Base-by-base conservation (phyloP, 140 eudicot species). In the Artemisia princeps region DNA sequence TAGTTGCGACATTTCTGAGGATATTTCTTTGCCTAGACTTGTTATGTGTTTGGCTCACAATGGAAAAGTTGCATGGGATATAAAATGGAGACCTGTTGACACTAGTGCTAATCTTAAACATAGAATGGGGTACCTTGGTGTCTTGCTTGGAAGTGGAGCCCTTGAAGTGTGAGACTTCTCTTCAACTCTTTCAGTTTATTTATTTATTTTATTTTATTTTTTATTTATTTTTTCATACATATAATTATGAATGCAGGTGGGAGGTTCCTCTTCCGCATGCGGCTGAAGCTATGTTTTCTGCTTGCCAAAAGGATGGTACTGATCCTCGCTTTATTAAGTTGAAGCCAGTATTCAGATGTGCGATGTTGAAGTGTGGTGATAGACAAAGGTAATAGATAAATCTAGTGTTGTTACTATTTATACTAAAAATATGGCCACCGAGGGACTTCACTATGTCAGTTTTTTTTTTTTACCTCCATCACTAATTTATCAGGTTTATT, bases 31-130 rank as follows among this genome's bases (percentile, higher is more conserved):
- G 71, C 99, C 99, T 74, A 82, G 95, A 81, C 84, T 83, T 77
- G 76, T 94, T 67, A 62, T 88, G 71, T 85, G 99, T 60, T 72
- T 94, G 73, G 99, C 90, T 71, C 99, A 94, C 75, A 83, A 88
- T 72, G 99, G 99, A 51, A 88, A 86, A 78, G 95, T 94, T 67
- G 96, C 90, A 10, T 88, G 99, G 99, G 99, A 88, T 86, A 82
- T 84, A 60, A 94, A 94, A 70, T 94, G 99, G 99, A 73, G 81
- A 56, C 99, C 99, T 6, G 62, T 28, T 58, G 72, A 65, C 73
- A 67, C 76, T 52, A 6, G 7, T 50, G 17, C 58, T 62, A 62
- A 55, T 55, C 78, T 79, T 69, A 82, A 69, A 61, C 77, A 77
- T 19, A 64, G 79, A 46, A 82, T 94, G 95, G 99, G 99, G 33